Evolutionary conservation across 2,329 filamentous ascomycete species (phyloP), one percentile per base, ranked within the genome.

Genomic region (Hymenoscyphus salicellus): DNA sequence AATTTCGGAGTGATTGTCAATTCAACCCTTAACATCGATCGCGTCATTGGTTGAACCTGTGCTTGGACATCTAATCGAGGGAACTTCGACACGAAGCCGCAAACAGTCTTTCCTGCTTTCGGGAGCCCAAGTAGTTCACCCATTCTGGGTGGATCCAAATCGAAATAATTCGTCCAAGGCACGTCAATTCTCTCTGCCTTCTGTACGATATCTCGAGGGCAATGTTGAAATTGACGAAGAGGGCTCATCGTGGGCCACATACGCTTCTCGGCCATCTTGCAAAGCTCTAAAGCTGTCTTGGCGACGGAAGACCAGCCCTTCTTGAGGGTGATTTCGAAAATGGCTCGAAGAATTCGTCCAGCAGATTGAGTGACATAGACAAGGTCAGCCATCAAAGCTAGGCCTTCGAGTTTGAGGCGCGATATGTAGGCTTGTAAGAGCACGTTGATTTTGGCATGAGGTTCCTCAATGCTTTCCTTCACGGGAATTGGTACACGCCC

Each of bases 221-320:
- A 97, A 46, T 82, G 80, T 3, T 90, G 86, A 75, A 99, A 99
- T 74, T 99, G 95, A 62, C 95, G 87, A 36, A 99, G 82, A 11
- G 96, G 95, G 43, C 92, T 92, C 95, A 98, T 99, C 5, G 94
- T 98, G 16, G 94, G 93, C 95, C 95, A 99, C 96, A 99, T 99
- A 59, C 96, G 86, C 83, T 97, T 97, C 81, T 99, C 95, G 0
- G 94, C 95, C 92, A 97, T 98, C 81, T 99, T 99, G 80, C 96
- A 99, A 61, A 99, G 84, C 72, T 97, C 92, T 52, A 99, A 82
- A 0, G 95, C 93, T 67, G 90, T 92, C 80, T 95, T 97, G 8
- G 95, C 92, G 3, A 98, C 95, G 17, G 88, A 89, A 0, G 95
- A 88, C 94, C 94, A 99, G 38, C 94, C 94, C 78, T 97, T 97